A percentile compares a stretch with the other conserved stretches of the same genome.
phyloP scores from a whole-genome alignment of 208 protist species.

The Acanthamoeba castellanii region DNA sequence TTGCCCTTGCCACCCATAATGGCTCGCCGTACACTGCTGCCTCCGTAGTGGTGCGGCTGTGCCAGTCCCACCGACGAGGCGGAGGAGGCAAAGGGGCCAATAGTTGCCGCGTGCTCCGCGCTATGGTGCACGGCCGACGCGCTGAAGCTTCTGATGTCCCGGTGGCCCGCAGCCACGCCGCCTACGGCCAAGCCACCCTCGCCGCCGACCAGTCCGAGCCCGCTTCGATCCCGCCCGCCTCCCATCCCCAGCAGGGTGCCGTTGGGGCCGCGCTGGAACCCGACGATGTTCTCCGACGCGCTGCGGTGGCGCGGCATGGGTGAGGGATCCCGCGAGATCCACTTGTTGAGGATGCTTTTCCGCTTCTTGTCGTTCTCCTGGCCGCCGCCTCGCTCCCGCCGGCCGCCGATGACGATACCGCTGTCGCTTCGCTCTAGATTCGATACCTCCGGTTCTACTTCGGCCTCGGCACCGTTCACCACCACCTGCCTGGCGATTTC shows the following conservation, averaged over 20 bases:
- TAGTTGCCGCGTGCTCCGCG: neutral
- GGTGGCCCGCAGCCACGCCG: neutral
- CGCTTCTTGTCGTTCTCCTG: slow-evolving; percentile 55
- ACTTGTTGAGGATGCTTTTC: slow-evolving; percentile 63
- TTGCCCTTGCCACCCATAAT: slow-evolving; percentile 18
- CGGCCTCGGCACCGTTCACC: too few species aligned
- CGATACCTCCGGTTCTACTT: too few species aligned
- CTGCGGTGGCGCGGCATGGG: neutral
- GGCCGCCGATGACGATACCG: neutral
- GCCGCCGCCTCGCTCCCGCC: neutral
- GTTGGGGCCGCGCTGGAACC: slow-evolving; percentile 2
- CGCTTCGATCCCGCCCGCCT: neutral
- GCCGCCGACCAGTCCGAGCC: neutral
- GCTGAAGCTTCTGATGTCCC: neutral
- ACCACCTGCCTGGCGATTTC: too few species aligned
- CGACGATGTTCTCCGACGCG: slow-evolving; percentile 23
- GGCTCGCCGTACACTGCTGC: neutral
- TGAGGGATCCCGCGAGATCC: slow-evolving; percentile 36
- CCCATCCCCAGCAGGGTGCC: neutral
- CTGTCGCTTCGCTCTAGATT: too few species aligned
- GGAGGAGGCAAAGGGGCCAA: neutral
- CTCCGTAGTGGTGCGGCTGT: neutral
- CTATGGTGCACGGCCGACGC: neutral
- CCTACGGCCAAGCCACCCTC: neutral
- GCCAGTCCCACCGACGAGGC: neutral